Evolutionary conservation across 1,139 yeast genomes (phyloP), one percentile per base, ranked within the genome.

Genomic region (Saccharomyces pastorianus): DNA sequence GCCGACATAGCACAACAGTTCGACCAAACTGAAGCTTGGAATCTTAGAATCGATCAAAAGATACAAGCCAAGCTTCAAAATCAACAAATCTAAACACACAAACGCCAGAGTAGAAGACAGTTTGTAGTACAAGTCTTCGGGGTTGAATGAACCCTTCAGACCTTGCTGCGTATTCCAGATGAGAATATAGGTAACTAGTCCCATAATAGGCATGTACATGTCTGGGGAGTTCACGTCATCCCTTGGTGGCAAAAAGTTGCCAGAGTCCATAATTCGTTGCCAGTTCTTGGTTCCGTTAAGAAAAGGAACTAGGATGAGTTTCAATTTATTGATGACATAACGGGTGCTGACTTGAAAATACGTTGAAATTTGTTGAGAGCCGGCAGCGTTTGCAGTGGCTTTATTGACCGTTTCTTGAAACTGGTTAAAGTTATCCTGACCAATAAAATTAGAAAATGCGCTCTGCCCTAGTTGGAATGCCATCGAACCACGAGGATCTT

Each of bases 171-270:
- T 79, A 4, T 96, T 93, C 81, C 95, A 84, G 49, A 89, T 77
- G 58, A 95, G 73, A 54, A 93, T 85, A 67, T 91, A 93, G 1
- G 99, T 90, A 52, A 90, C 83, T 64, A 87, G 82, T 2, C 97
- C 88, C 96, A 91, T 90, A 59, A 88, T 73, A 4, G 99, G 99
- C 55, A 95, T 88, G 70, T 95, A 95, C 76, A 93, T 80, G 70
- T 95, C 99, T 1, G 99, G 99, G 0, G 98, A 95, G 68, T 95
- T 95, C 58, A 87, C 77, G 68, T 95, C 99, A 58, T 63, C 64
- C 53, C 74, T 63, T 26, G 72, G 71, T 25, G 68, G 61, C 31
- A 63, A 55, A 52, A 62, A 66, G 8, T 57, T 53, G 17, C 55
- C 44, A 66, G 76, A 60, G 63, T 78, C 79, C 64, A 82, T 73